Evolutionary conservation across 2,329 filamentous ascomycete genomes (phyloP), one percentile per base, ranked within the genome.

Genomic region (Mycocentrospora acerina): DNA sequence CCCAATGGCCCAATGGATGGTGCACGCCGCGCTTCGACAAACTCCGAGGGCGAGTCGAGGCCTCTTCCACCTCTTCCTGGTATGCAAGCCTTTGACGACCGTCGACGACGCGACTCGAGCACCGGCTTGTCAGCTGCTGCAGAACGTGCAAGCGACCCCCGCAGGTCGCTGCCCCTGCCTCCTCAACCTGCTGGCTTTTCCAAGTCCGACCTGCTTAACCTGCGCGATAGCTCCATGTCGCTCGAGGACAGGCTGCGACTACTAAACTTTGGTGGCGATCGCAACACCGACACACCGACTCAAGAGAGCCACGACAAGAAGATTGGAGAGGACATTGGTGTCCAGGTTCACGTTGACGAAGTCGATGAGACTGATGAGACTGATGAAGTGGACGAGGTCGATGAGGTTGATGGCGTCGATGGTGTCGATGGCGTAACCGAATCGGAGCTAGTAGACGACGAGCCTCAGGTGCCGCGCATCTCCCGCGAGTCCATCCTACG

Each of bases 401-500:
- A 51, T 8, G 49, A 48, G 18, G 42, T 62, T 9, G n/a, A n/a
- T n/a, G n/a, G n/a, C 15, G 66, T 71, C 10, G 63, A 67, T 15
- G 61, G 64, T 10, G 13, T 32, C 4, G 38, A 36, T 17, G 60
- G 55, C 5, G 60, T 64, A 14, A 66, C 64, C 12, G 64, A 60
- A 22, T 55, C 46, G n/a, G 61, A 64, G 26, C 32, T 61, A 15
- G 45, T 45, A 9, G 27, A 50, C 34, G 59, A 66, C 7, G 79
- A 83, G 41, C 85, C 85, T 53, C 76, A 85, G 49, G 71, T 85
- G 11, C 88, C 86, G 9, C 85, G 85, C 37, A 95, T 97, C 60
- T 96, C 91, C 7, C 82, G 91, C 25, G 93, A 97, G 64, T 95
- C 90, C 0, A 97, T 97, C 53, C 74, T 97, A 55, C 84, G 88